Base-by-base conservation (phyloP, 345 rosid genomes). In the Aegle marmelos region DNA sequence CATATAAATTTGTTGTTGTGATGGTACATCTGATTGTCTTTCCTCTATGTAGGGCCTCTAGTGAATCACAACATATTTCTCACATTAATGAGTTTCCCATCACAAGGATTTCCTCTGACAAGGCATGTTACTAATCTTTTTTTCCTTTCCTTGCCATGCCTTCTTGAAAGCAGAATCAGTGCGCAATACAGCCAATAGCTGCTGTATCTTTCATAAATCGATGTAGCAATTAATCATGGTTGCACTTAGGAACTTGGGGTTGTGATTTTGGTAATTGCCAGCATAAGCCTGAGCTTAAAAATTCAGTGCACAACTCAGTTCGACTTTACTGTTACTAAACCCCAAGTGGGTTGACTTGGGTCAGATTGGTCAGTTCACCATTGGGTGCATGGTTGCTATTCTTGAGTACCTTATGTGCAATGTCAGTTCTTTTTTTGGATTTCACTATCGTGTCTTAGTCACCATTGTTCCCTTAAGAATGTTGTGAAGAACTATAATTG, bases 91-190 rank as follows among this genome's bases (percentile, higher is more conserved):
- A 76, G 77, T 85, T 85, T 50, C 88, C 82, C 4, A 11, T 84
- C 63, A 45, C 83, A 31, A 87, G 94, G 77, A 93, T 93, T 81
- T 89, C 94, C 59, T 90, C 97, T 61, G 85, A 91, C 79, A 86
- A 88, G 96, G 97, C 92, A 30, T 67, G 79, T 56, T 36, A 9
- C 61, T 76, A 69, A 53, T 79, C 48, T 37, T 73, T 71, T 71
- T 5, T 59, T 54, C 25, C 48, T 9, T 25, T 22, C 24, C n/a
- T 13, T 24, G 17, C 48, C 34, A 57, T 45, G 34, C 9, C 9
- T 13, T n/a, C 57, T 19, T 10, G 22, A 9, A 13, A 54, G 24
- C 72, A 6, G 25, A 28, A 28, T 70, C 50, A 53, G 37, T 24
- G 27, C 21, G 28, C 24, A 33, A 17, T 71, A 72, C 72, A 28